A percentile compares a stretch with the other conserved stretches of the same genome.
Conservation (phyloP, 192 early-diverging fungal species). For the Coemansia sp. region DNA sequence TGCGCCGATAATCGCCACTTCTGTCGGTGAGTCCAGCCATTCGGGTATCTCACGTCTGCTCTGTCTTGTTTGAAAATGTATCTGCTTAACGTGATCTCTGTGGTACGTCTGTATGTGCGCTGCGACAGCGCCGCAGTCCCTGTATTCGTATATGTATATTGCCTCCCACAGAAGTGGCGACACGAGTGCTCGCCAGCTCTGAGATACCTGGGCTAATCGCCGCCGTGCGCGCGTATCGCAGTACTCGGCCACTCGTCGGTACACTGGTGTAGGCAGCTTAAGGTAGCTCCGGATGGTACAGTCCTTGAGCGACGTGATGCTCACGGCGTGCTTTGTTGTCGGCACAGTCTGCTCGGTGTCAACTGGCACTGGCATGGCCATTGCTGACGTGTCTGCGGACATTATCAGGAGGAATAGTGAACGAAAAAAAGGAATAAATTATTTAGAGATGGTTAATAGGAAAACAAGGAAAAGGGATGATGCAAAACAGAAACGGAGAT, state of each 20-base stretch:
- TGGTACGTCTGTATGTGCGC: constrained; percentile 39
- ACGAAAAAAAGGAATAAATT: neutral
- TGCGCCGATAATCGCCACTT: constrained; percentile 48
- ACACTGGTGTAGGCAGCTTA: constrained; percentile 42
- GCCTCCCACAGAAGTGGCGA: constrained; percentile 49
- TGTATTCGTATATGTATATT: constrained; percentile 38
- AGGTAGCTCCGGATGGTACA: constrained; percentile 20
- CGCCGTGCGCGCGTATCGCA: constrained; percentile 39
- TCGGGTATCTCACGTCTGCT: constrained; percentile 38
- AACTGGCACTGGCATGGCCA: constrained; percentile 3
- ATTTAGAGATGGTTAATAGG: neutral
- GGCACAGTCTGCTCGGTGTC: neutral
- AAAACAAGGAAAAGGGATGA: no score
- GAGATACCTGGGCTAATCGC: constrained; percentile 46
- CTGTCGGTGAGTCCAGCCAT: constrained; percentile 51
- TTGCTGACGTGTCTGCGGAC: constrained; percentile 6
- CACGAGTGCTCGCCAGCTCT: constrained; percentile 52
- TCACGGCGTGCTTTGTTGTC: constrained; percentile 24
- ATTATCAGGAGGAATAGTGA: neutral
- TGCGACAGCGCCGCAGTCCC: constrained; percentile 24
- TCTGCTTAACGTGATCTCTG: constrained; percentile 43
- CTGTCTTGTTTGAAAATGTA: constrained; percentile 39
- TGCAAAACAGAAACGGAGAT: no score
- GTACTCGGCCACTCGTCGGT: constrained; percentile 51
- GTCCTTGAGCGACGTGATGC: constrained; percentile 37